Evolutionary conservation across 768 basidiomycete genomes (phyloP).

Genomic region (Antrodiella citrinella): DNA sequence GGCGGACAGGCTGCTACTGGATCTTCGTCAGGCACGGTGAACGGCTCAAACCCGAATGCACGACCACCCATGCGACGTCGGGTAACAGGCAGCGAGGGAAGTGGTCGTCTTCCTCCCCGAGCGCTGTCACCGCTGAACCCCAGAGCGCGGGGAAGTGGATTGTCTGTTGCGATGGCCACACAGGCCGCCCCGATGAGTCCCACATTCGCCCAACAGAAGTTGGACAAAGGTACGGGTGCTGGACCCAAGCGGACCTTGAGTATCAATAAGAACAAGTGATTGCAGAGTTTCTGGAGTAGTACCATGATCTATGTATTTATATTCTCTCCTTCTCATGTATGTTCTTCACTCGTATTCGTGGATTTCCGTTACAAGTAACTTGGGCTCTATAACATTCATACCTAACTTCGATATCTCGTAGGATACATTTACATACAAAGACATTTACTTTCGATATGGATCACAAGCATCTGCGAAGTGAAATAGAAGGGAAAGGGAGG

Average conservation of each 20-base stretch:
- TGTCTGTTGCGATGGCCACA: constrained; percentile 25
- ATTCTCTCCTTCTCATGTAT: background rate
- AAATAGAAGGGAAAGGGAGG: too few species aligned
- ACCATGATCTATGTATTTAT: background rate
- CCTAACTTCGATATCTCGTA: too few species aligned
- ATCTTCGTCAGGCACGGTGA: constrained; percentile 8
- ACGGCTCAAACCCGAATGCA: constrained; percentile 6
- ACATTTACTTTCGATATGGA: too few species aligned
- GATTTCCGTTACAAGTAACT: too few species aligned
- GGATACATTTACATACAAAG: too few species aligned
- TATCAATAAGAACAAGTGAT: constrained; percentile 28
- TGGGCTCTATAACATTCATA: too few species aligned
- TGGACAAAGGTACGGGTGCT: constrained; percentile 23
- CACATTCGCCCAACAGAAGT: constrained; percentile 24
- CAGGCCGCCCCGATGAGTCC: constrained; percentile 23
- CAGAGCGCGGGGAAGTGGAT: constrained; percentile 41
- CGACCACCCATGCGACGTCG: constrained; percentile 52
- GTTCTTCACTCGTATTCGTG: too few species aligned
- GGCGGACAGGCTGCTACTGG: constrained; percentile 16
- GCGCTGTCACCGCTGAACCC: constrained; percentile 72
- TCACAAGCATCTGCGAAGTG: too few species aligned
- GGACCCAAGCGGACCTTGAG: constrained; percentile 34
- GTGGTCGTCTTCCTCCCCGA: constrained; percentile 19
- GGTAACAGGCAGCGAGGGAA: constrained; percentile 44
- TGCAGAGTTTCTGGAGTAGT: constrained; percentile 1